Evolutionary conservation across 2,329 filamentous ascomycete species (phyloP), one percentile per base, ranked within the genome.

Genomic region (Exophiala oligosperma): DNA sequence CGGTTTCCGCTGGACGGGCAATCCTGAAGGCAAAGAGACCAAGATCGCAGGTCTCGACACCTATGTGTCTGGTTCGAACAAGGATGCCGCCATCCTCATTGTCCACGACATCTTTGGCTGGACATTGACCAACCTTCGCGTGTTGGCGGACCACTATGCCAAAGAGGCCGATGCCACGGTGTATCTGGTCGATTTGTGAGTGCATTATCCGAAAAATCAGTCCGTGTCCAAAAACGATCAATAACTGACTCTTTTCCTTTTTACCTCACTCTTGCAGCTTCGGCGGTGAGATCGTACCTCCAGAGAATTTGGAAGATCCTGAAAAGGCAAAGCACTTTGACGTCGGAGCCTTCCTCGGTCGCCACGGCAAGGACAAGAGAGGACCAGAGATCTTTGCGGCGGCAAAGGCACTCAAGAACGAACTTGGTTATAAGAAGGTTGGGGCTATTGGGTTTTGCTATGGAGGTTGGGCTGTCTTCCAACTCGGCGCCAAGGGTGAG

Each of bases 401-500:
- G 29, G 76, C 76, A 2, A 63, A 65, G 41, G 70, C 69, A 17
- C 65, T 78, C 5, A 67, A 73, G 21, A 60, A 62, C 55, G 69
- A 70, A 3, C 43, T 46, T 23, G 43, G 43, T n/a, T 75, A 72
- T 6, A 63, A 73, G 54, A 79, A 78, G 60, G 70, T 79, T 8
- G 75, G 71, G 14, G 74, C 72, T 3, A 69, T 79, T n/a, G 77
- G 77, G 4, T 79, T 78, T 66, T 79, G 77, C 70, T 80, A 74
- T 67, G 77, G 77, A 35, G 77, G 69, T 0, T 63, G 72, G 81
- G 80, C 76, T 0, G 71, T 70, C 2, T 77, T 81, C 57, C 74
- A 76, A 0, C 74, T 83, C 0, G 81, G 72, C 0, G 71, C 74
- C 1, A 74, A 76, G 43, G 43, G 43, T 46, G 17, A 1, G 43